Percentiles rank a stretch among this genome's conserved stretches.
phyloP scores from a whole-genome alignment of 805 yeast genomes.

The Yarrowia sp. region DNA sequence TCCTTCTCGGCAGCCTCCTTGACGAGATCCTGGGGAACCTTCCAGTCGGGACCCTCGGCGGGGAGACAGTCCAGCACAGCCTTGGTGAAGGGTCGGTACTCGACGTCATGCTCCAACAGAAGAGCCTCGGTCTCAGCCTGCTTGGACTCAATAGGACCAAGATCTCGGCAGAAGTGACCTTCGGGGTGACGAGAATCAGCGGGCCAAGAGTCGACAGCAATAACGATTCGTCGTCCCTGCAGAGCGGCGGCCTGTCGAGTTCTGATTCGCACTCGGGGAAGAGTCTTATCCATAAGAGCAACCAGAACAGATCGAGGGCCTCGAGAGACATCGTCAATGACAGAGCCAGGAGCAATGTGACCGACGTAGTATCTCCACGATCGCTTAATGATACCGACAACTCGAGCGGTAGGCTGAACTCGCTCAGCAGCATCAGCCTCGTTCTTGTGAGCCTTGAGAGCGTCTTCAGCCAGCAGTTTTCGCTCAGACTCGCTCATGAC shows the following conservation, averaged over 20 bases:
- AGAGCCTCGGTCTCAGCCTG: constrained; percentile 96
- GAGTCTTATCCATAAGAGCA: constrained; percentile 78
- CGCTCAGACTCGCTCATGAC: constrained; percentile 68
- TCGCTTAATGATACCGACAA: constrained; percentile 83
- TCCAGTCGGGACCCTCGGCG: constrained; percentile 89
- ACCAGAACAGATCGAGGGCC: constrained; percentile 79
- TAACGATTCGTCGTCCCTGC: constrained; percentile 84
- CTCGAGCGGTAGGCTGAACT: constrained; percentile 87
- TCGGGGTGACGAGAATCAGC: constrained; percentile 77
- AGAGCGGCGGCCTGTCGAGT: constrained; percentile 83
- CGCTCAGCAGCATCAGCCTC: constrained; percentile 41
- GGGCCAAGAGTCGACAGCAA: constrained; percentile 93
- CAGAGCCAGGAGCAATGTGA: constrained; percentile 76
- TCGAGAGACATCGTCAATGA: constrained; percentile 51
- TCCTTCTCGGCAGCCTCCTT: constrained; percentile 33
- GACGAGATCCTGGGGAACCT: constrained; percentile 63
- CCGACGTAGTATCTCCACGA: constrained; percentile 98
- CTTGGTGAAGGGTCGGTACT: constrained; percentile 91
- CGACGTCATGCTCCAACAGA: constrained; percentile 90
- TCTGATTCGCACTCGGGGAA: constrained; percentile 81
- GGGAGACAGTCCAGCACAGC: constrained; percentile 92
- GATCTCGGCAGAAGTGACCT: constrained; percentile 87
- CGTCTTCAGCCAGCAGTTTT: constrained; percentile 69
- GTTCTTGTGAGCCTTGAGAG: constrained; percentile 48
- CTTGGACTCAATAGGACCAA: constrained; percentile 87